Base-by-base conservation (phyloP, 805 yeast genomes). In the Zygosaccharomyces siamensis region DNA sequence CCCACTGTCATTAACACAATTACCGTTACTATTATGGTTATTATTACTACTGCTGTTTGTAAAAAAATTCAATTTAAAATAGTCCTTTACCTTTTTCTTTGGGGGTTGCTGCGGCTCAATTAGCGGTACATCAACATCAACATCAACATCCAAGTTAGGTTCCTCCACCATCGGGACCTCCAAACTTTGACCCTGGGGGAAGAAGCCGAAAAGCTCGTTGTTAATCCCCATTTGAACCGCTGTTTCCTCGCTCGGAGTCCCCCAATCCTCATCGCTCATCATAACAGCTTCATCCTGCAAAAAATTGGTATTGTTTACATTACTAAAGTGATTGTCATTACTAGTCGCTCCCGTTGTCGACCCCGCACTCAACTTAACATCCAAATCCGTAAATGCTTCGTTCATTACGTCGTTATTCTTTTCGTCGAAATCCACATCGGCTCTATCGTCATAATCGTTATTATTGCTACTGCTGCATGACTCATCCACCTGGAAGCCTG, bases 1-100 rank as follows among this genome's bases (percentile, higher is more conserved):
- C 24, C 43, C 50, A 18, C 26, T 49, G 47, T 48, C 52, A 16
- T 47, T 33, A 21, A 7, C 14, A 36, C 28, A 18, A 31, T 27
- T 38, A 42, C 32, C 40, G 31, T 16, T 49, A 18, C 46, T 41
- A 31, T 41, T 30, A 32, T 10, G 18, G 39, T 32, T 20, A 28
- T 21, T 39, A 39, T 26, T 48, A 32, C n/a, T 51, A 20, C 45
- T 43, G 32, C 33, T 51, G 38, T 41, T 48, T 20, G 54, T 54
- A 30, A 63, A 62, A 28, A 62, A 46, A 49, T 58, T 63, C 18
- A 63, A 46, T 48, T 62, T 63, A 39, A 62, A 62, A 43, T 61
- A 62, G 46, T 61, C 62, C 46, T 50, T 57, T 7, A 61, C 57
- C 47, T 54, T 58, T 47, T 59, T 56, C 47, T 53, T 51, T 44